Base-by-base conservation (phyloP, 2,329 filamentous ascomycete genomes). In the Penicillium digitatum region DNA sequence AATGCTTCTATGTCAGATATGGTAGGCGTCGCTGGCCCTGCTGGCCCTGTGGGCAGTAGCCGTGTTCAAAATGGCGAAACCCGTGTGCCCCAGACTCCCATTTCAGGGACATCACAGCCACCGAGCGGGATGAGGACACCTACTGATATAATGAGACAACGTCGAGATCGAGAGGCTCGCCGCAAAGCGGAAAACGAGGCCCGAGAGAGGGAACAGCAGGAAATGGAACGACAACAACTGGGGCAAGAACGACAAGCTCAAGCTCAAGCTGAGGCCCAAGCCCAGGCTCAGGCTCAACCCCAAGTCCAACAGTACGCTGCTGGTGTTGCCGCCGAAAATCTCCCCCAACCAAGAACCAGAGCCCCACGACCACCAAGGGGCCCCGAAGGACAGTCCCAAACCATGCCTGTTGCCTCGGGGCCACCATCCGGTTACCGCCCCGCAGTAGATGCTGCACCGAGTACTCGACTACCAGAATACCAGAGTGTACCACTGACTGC, bases 1-100 rank as follows among this genome's bases (percentile, higher is more conserved):
- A 88, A 89, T 82, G 89, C 92, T 64, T 84, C 85, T 67, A 97
- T 99, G 92, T 88, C 92, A 65, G 92, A 96, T 72, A 80, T 96
- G 65, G 81, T 84, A 68, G 82, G 84, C 69, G 79, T 79, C 66
- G 77, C 79, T 61, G 78, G 81, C 65, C 74, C 72, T 48, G 55
- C 69, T 56, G 69, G 67, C 52, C 62, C 71, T 52, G 65, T 64
- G 69, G 82, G 82, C 62, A 82, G 82, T 69, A 81, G 77, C 57
- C 80, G 81, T 64, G 74, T 77, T 42, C 77, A 77, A 65, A 84
- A 85, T 79, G 84, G 82, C 61, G 78, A 79, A 59, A 73, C 80
- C 47, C 78, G 81, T 62, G 75, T 78, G 42, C 73, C 77, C 18
- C 72, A 74, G 51, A 81, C 79, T 20, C 78, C 81, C 14, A 78